Conservation (phyloP, 2,329 filamentous ascomycete genomes). For the Lachnellula hyalina region DNA sequence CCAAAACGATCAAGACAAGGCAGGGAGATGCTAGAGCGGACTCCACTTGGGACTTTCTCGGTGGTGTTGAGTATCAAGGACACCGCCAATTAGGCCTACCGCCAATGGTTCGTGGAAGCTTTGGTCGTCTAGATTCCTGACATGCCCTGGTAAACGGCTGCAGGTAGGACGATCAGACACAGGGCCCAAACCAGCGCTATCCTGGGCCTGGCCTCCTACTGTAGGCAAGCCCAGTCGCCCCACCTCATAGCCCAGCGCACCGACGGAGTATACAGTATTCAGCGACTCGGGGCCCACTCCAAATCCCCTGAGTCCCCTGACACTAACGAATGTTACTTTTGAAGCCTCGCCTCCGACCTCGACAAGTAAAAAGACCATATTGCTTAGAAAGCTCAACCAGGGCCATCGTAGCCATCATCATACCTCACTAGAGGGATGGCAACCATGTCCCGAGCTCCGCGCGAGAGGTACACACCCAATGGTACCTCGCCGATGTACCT, state of each 20-base stretch:
- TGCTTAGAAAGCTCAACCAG: not conserved
- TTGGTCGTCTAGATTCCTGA: not conserved
- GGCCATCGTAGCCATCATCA: not conserved
- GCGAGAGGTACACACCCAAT: constrained; percentile 6
- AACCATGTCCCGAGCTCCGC: constrained; percentile 15
- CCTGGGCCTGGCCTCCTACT: not conserved
- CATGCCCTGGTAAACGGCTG: not conserved
- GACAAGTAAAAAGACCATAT: not conserved
- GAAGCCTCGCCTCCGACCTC: too few species aligned
- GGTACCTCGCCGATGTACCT: not conserved
- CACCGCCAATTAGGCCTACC: not conserved
- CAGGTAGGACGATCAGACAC: constrained; percentile 10
- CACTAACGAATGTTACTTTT: too few species aligned
- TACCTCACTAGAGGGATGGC: constrained; percentile 1
- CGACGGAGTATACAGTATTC: not conserved
- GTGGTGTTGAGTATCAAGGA: too few species aligned
- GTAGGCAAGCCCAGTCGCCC: not conserved
- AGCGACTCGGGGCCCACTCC: not conserved
- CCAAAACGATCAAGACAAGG: not conserved
- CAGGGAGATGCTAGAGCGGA: not conserved
- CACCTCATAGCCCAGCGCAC: not conserved
- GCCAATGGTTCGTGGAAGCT: not conserved
- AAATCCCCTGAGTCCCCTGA: not conserved
- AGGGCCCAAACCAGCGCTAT: not conserved
- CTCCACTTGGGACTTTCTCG: not conserved